These are phyloP conservation scores for Cunninghamia lanceolata DNA, from an alignment of 75 land plant genomes.

Conservation along the genomic window DNA sequence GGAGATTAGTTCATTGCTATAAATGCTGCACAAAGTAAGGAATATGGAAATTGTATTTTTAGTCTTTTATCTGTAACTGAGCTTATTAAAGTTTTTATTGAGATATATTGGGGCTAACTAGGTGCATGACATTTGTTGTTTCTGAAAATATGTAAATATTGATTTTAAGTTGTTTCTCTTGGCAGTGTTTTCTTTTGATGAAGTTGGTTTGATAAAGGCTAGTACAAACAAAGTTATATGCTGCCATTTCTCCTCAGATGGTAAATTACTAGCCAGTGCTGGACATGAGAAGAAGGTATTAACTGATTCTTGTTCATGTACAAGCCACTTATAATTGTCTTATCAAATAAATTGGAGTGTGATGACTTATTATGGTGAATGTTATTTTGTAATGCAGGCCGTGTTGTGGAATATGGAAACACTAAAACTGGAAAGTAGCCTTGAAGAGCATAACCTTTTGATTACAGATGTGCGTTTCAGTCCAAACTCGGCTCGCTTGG, in stretches of 20 bases:
- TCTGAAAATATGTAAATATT: background rate
- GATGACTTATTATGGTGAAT: background rate
- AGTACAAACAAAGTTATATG: constrained; percentile 68
- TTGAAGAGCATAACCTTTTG: constrained; percentile 73
- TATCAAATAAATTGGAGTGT: background rate
- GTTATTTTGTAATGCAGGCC: constrained; percentile 48
- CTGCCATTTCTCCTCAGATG: constrained; percentile 83
- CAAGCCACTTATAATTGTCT: background rate
- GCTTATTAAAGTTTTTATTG: background rate
- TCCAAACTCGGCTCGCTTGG: constrained; percentile 77
- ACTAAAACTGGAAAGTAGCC: constrained; percentile 52
- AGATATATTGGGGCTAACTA: constrained; percentile 7
- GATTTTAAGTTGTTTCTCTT: background rate
- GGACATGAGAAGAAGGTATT: constrained; percentile 77
- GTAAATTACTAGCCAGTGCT: constrained; percentile 70
- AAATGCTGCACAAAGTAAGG: background rate
- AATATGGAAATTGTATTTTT: background rate
- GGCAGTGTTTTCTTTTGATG: constrained; percentile 52
- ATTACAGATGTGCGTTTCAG: constrained; percentile 95
- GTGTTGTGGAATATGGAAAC: constrained; percentile 85
- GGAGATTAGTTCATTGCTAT: background rate
- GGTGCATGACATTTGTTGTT: background rate
- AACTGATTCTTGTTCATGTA: background rate
- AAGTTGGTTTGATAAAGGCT: constrained; percentile 40
- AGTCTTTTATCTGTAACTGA: background rate